Evolutionary conservation across 1,284 basidiomycete species (phyloP).

Genomic region (Ceratobasidium sp.): DNA sequence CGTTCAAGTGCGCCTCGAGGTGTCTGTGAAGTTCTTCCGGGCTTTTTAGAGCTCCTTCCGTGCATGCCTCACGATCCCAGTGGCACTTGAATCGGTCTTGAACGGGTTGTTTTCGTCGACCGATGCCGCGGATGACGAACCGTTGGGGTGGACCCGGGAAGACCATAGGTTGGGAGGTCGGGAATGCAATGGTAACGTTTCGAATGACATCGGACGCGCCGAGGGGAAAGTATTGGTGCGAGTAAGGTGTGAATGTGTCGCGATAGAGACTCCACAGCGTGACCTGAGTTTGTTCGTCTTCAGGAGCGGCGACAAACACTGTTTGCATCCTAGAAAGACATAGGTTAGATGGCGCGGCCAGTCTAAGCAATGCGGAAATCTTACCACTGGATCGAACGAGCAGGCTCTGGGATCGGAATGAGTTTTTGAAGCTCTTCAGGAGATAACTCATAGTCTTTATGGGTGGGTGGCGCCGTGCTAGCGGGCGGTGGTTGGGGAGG

Average conservation of each 20-base stretch:
- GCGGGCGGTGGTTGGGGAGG: constrained; percentile 64
- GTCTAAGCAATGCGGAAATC: constrained; percentile 44
- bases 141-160: constrained; percentile 68
- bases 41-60: constrained; percentile 57
- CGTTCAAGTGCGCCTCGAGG: constrained; percentile 57
- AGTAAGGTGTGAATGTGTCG: constrained; percentile 66
- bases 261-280: constrained; percentile 90
- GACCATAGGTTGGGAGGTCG: constrained; percentile 82
- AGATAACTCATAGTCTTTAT: constrained; percentile 65
- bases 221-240: constrained; percentile 66
- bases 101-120: constrained; percentile 63
- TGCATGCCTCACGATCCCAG: constrained; percentile 68
- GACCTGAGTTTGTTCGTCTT: constrained; percentile 83
- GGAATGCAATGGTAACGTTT: constrained; percentile 77
- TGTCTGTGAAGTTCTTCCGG: constrained; percentile 72
- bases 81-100: constrained; percentile 67
- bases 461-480: constrained; percentile 59
- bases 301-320: constrained; percentile 72
- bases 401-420: constrained; percentile 67
- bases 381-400: constrained; percentile 79
- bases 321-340: constrained; percentile 72
- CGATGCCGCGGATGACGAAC: constrained; percentile 83
- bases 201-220: constrained; percentile 85
- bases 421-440: constrained; percentile 69
- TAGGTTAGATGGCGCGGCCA: constrained; percentile 8